Conservation (phyloP, 768 basidiomycete species). For the Lentinula detonsa region DNA sequence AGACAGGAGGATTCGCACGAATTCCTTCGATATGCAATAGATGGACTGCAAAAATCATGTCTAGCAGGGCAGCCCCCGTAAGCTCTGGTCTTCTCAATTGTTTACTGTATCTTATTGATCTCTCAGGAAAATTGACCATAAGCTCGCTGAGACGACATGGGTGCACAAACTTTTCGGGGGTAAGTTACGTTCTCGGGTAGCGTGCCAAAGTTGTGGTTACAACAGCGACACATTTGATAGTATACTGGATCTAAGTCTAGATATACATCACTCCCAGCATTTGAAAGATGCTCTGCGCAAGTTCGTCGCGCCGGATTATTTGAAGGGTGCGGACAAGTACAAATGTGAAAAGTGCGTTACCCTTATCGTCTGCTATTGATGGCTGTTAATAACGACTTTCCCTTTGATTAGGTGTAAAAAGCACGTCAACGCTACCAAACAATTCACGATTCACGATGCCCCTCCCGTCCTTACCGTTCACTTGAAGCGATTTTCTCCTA, state of each 20-base stretch:
- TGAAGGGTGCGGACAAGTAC: constrained; percentile 93
- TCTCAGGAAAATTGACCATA: constrained; percentile 61
- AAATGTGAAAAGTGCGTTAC: constrained; percentile 91
- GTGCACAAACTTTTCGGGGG: constrained; percentile 95
- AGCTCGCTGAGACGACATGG: constrained; percentile 83
- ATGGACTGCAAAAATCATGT: constrained; percentile 83
- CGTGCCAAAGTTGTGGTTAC: constrained; percentile 73
- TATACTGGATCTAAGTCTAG: constrained; percentile 89
- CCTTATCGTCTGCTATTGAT: not conserved
- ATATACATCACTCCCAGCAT: constrained; percentile 60
- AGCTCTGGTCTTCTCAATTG: constrained; percentile 19
- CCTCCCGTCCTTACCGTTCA: constrained; percentile 89
- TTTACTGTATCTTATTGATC: not conserved
- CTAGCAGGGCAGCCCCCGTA: constrained; percentile 68
- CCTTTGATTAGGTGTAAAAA: constrained; percentile 72
- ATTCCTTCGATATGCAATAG: constrained; percentile 91
- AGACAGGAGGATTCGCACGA: constrained; percentile 98
- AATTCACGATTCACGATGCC: constrained; percentile 82
- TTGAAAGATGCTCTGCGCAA: constrained; percentile 71
- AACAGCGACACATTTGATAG: constrained; percentile 96
- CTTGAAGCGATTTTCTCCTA: constrained; percentile 89
- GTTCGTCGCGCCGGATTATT: constrained; percentile 75
- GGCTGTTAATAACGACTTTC: not conserved
- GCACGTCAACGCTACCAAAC: constrained; percentile 84
- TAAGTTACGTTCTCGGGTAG: constrained; percentile 83